Conservation (phyloP, 768 basidiomycete species). For the Podaxis mareebaensis region DNA sequence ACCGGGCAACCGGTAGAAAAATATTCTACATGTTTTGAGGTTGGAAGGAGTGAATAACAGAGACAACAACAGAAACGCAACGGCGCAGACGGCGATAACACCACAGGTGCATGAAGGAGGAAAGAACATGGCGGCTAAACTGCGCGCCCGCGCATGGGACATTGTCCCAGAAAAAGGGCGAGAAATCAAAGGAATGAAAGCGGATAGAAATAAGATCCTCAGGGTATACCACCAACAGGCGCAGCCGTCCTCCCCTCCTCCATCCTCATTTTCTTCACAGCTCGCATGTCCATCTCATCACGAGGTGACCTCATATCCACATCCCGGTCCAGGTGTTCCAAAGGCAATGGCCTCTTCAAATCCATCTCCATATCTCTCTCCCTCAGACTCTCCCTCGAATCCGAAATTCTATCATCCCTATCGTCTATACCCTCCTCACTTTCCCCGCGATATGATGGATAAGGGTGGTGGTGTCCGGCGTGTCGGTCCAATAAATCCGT, state of each 20-base stretch:
- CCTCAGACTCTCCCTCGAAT: constrained; percentile 21
- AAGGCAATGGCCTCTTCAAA: constrained; percentile 57
- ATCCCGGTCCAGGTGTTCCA: constrained; percentile 47
- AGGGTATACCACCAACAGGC: constrained; percentile 53
- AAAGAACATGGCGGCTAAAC: constrained; percentile 6
- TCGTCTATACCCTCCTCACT: constrained; percentile 16
- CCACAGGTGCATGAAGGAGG: constrained; percentile 1
- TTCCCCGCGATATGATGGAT: constrained; percentile 19
- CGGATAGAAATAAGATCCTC: constrained; percentile 23
- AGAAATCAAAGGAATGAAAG: too few relatives aligned
- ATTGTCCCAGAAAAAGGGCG: not conserved
- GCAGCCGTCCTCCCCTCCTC: constrained; percentile 36
- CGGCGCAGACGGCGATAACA: not conserved
- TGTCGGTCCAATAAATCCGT: constrained; percentile 16
- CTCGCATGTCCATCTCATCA: constrained; percentile 32
- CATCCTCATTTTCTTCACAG: constrained; percentile 75
- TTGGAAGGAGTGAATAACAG: not conserved
- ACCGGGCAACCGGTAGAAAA: constrained; percentile 1
- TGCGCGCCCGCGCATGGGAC: constrained; percentile 23
- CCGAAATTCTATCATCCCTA: constrained; percentile 15
- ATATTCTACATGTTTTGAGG: constrained; percentile 12
- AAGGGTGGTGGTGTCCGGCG: constrained; percentile 20
- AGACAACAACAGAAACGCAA: not conserved
- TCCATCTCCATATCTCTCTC: constrained; percentile 54
- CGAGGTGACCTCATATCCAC: constrained; percentile 75